Conservation (phyloP, 2,329 filamentous ascomycete genomes). For the Talaromyces amestolkiae region DNA sequence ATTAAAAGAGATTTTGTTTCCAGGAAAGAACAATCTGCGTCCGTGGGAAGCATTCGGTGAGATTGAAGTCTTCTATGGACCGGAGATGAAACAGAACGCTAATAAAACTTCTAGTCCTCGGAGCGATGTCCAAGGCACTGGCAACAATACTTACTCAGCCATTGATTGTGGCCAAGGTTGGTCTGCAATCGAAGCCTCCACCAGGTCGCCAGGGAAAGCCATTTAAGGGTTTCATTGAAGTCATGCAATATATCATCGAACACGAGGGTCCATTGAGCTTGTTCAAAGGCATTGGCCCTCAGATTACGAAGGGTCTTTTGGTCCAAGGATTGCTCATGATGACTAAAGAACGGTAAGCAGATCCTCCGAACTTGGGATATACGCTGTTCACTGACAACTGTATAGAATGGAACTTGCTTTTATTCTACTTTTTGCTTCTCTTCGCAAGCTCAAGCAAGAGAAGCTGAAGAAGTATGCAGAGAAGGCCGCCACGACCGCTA, state of each 20-base stretch:
- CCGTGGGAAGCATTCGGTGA: conserved; percentile 86
- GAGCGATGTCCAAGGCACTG: conserved; percentile 86
- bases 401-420: conserved; percentile 81
- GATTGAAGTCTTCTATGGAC: neutral
- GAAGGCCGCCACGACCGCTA: conserved; percentile 62
- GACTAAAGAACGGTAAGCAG: conserved; percentile 82
- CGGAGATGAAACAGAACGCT: conserved; percentile 38
- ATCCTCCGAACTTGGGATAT: neutral
- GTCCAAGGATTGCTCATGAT: conserved; percentile 98
- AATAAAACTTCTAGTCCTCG: conserved; percentile 62
- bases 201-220: conserved; percentile 80
- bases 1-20: conserved; percentile 73
- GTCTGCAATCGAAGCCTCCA: conserved; percentile 88
- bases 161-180: conserved; percentile 95
- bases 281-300: conserved; percentile 95
- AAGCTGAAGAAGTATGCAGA: conserved; percentile 67
- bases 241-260: conserved; percentile 89
- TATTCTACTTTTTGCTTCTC: conserved; percentile 77
- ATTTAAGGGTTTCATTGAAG: conserved; percentile 89
- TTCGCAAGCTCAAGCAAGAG: conserved; percentile 67
- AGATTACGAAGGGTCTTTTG: conserved; percentile 86
- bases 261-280: conserved; percentile 80
- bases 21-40: conserved; percentile 70
- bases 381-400: neutral
- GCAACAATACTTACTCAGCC: conserved; percentile 92